phyloP scores from a whole-genome alignment of 2,329 filamentous ascomycete species.

The Beauveria caledonica region DNA sequence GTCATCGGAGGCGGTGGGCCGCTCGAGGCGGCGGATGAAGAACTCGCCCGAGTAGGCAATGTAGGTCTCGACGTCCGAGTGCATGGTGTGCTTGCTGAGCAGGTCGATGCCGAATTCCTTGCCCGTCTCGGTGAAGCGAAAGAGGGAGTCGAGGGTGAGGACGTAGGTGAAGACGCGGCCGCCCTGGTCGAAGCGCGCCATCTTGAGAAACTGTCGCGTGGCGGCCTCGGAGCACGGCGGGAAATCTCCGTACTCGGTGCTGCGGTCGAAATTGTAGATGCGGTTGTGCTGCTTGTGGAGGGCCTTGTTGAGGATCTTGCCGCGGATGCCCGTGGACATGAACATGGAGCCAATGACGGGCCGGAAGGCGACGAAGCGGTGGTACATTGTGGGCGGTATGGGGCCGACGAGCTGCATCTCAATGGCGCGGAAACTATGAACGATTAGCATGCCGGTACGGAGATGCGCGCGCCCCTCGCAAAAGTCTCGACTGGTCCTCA shows the following conservation, averaged over 20 bases:
- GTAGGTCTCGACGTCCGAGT: constrained; percentile 84
- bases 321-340: constrained; percentile 65
- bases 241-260: constrained; percentile 65
- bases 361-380: constrained; percentile 87
- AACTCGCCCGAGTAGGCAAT: constrained; percentile 92
- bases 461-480: no score
- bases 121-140: constrained; percentile 91
- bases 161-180: constrained; percentile 88
- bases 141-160: constrained; percentile 74
- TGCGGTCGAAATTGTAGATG: constrained; percentile 79
- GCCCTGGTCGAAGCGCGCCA: constrained; percentile 79
- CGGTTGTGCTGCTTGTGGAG: constrained; percentile 84
- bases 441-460: not conserved
- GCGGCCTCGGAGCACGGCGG: constrained; percentile 60
- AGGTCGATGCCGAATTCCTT: constrained; percentile 93
- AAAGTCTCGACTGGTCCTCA: constrained; percentile 28
- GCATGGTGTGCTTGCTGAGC: constrained; percentile 93
- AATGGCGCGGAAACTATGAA: constrained; percentile 75
- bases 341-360: constrained; percentile 90
- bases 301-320: constrained; percentile 72
- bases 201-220: constrained; percentile 71
- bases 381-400: constrained; percentile 71
- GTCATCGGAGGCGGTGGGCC: constrained; percentile 36
- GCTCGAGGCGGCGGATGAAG: constrained; percentile 64
- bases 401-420: constrained; percentile 83